Conservation (phyloP, 2,329 filamentous ascomycete species). For the Dothideomycetes sp. region DNA sequence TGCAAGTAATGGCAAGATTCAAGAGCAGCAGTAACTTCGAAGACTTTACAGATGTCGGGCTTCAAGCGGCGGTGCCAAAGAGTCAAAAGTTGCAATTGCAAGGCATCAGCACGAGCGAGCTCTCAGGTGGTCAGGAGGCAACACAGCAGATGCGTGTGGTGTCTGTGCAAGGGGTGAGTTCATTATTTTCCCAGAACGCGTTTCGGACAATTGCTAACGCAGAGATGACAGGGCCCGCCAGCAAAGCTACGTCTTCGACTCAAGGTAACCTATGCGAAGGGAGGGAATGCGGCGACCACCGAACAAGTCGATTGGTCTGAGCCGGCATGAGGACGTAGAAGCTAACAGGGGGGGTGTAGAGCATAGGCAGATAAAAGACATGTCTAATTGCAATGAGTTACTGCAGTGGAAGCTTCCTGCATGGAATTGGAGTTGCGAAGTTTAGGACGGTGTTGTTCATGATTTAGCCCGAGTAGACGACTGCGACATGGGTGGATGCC, state of each 20-base stretch:
- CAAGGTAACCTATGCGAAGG: conserved; percentile 69
- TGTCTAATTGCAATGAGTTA: too few relatives aligned
- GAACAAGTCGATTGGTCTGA: conserved; percentile 98
- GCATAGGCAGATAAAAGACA: too few relatives aligned
- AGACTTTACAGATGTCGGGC: conserved; percentile 60
- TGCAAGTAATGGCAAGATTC: conserved; percentile 78
- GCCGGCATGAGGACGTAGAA: conserved; percentile 41
- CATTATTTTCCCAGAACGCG: not conserved
- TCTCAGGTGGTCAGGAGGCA: conserved; percentile 69
- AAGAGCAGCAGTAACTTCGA: conserved; percentile 60
- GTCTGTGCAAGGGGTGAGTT: conserved; percentile 78
- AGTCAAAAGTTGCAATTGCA: conserved; percentile 88
- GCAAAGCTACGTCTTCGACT: conserved; percentile 66
- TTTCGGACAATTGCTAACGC: conserved; percentile 3
- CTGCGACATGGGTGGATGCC: too few relatives aligned
- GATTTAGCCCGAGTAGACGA: too few relatives aligned
- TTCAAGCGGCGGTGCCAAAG: conserved; percentile 94
- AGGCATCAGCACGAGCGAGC: conserved; percentile 70
- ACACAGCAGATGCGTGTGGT: conserved; percentile 84
- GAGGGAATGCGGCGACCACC: conserved; percentile 57
- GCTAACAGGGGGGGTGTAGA: too few relatives aligned
- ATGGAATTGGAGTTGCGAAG: too few relatives aligned
- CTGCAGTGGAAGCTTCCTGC: too few relatives aligned
- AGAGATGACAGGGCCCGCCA: conserved; percentile 50
- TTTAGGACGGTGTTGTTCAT: too few relatives aligned